phyloP scores from a whole-genome alignment of 2,329 filamentous ascomycete genomes.

The Sclerotinia subarctica region DNA sequence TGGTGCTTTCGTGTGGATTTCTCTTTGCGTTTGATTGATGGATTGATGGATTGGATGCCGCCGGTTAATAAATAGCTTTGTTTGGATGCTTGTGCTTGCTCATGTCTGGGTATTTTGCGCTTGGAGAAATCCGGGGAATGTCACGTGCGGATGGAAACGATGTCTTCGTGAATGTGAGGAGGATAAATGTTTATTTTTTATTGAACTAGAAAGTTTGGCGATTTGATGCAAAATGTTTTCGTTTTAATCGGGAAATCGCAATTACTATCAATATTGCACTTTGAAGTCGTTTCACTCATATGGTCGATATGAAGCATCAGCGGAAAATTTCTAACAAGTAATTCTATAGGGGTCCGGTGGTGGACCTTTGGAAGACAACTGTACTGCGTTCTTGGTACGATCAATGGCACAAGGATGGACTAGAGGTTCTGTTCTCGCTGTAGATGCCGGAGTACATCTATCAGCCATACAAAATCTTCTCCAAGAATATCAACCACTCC shows the following conservation, averaged over 20 bases:
- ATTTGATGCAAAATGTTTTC: conserved; percentile 24
- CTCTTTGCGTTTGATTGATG: background rate
- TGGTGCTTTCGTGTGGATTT: background rate
- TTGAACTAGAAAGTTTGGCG: conserved; percentile 26
- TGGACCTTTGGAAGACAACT: conserved; percentile 84
- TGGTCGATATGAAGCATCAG: background rate
- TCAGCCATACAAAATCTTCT: conserved; percentile 80
- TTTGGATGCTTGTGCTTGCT: background rate
- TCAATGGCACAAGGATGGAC: conserved; percentile 76
- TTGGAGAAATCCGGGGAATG: background rate
- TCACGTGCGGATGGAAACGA: background rate
- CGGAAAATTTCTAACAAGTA: background rate
- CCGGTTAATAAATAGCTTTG: conserved; percentile 1
- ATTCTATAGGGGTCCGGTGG: conserved; percentile 75
- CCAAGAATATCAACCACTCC: conserved; percentile 42
- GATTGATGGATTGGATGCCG: background rate
- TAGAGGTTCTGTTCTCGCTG: conserved; percentile 79
- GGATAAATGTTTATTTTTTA: background rate
- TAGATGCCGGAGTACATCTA: conserved; percentile 90
- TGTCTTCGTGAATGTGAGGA: background rate
- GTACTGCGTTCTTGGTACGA: conserved; percentile 81
- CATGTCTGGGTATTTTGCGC: conserved; percentile 3
- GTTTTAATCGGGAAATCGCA: background rate
- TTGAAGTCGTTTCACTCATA: background rate
- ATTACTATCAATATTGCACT: background rate